phyloP scores from a whole-genome alignment of 345 rosid genomes.

The Rhodamnia rubescens region DNA sequence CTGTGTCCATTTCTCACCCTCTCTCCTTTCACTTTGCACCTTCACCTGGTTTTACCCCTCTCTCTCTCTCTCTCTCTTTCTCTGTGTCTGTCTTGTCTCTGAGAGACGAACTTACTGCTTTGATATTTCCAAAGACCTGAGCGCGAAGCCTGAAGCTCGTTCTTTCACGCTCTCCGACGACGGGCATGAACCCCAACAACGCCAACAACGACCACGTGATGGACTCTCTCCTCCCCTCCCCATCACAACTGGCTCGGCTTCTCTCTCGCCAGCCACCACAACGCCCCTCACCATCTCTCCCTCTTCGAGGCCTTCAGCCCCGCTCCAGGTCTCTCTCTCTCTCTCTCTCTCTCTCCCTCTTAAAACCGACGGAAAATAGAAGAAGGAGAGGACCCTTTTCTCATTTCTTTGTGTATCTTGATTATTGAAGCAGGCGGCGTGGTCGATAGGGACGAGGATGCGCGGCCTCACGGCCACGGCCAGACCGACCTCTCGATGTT shows the following conservation, averaged over 20 bases:
- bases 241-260: constrained; percentile 29
- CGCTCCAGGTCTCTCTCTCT: constrained; percentile 1
- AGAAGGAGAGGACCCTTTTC: background rate
- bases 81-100: background rate
- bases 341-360: background rate
- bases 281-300: constrained; percentile 22
- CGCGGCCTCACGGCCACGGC: background rate
- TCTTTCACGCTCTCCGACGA: constrained; percentile 4
- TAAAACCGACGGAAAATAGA: background rate
- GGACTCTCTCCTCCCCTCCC: constrained; percentile 15
- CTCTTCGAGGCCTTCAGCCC: constrained; percentile 38
- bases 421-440: constrained; percentile 1
- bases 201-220: constrained; percentile 4
- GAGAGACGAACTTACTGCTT: background rate
- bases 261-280: constrained; percentile 38
- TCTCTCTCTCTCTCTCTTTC: background rate
- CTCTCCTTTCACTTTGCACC: constrained; percentile 9
- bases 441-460: constrained; percentile 1
- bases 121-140: constrained; percentile 29
- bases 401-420: background rate
- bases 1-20: constrained; percentile 31
- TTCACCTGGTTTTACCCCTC: constrained; percentile 10
- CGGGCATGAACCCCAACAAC: constrained; percentile 9
- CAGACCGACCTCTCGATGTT: constrained; percentile 33
- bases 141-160: background rate